These are phyloP conservation scores for Rhodamnia rubescens DNA, from an alignment of 345 rosid genomes.

Conservation along the genomic window DNA sequence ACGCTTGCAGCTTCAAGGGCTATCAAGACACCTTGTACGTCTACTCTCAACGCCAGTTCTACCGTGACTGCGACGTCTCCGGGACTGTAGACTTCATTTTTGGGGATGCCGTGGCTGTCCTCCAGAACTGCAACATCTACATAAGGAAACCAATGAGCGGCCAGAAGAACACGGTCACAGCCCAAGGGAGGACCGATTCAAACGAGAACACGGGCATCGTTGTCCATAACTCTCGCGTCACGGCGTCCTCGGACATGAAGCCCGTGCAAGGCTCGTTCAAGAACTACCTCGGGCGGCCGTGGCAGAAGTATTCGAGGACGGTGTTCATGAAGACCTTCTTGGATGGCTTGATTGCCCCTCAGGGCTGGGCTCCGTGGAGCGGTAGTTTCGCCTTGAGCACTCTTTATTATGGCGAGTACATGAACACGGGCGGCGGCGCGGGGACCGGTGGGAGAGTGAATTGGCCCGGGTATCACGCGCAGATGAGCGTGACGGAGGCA, in stretches of 20 bases:
- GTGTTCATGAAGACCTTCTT: conserved; percentile 47
- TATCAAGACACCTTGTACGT: conserved; percentile 90
- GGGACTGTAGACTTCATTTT: conserved; percentile 81
- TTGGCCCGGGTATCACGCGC: conserved; percentile 56
- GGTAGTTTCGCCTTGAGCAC: conserved; percentile 63
- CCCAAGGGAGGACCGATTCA: conserved; percentile 58
- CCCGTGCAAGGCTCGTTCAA: conserved; percentile 20
- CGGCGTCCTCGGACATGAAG: conserved; percentile 30
- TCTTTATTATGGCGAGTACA: conserved; percentile 73
- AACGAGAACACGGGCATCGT: conserved; percentile 77
- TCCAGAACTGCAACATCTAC: conserved; percentile 65
- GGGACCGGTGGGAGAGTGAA: conserved; percentile 48
- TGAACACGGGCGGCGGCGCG: conserved; percentile 63
- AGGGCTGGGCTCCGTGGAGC: conserved; percentile 78
- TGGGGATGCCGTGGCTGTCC: conserved; percentile 49
- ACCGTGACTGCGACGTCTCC: conserved; percentile 56
- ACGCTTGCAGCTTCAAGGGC: conserved; percentile 71
- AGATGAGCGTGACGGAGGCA: conserved; percentile 34
- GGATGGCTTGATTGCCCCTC: conserved; percentile 35
- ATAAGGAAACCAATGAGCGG: conserved; percentile 33
- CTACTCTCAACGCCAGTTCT: conserved; percentile 72
- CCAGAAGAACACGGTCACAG: conserved; percentile 59
- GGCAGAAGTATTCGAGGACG: conserved; percentile 71
- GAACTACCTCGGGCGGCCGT: conserved; percentile 77
- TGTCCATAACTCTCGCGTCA: conserved; percentile 50